Evolutionary conservation across 1,284 basidiomycete genomes (phyloP).

Genomic region (Farysia itapuensis): DNA sequence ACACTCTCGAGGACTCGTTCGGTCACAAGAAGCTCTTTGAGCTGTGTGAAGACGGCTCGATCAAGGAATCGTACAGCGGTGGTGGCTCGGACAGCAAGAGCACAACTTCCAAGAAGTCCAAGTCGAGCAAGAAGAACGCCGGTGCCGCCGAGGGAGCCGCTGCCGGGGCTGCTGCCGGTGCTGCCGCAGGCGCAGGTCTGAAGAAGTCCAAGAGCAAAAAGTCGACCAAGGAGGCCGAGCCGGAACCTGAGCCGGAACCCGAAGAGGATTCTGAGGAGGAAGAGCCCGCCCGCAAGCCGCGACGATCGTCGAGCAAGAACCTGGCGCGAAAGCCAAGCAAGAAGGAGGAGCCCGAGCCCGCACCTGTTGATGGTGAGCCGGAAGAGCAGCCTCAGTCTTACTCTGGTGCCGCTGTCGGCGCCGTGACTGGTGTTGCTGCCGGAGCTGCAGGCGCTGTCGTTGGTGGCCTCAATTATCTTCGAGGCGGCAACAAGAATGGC

Average conservation of each 20-base stretch:
- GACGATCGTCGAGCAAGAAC: constrained; percentile 17
- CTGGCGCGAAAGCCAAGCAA: constrained; percentile 26
- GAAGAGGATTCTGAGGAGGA: constrained; percentile 19
- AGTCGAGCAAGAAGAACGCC: constrained; percentile 27
- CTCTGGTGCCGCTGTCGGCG: constrained; percentile 34
- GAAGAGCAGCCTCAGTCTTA: constrained; percentile 32
- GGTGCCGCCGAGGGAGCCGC: constrained; percentile 19
- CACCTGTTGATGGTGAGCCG: constrained; percentile 1
- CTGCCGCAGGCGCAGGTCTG: constrained; percentile 10
- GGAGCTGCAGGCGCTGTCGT: constrained; percentile 38
- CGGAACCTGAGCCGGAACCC: constrained; percentile 24
- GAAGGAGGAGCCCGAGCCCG: constrained; percentile 8
- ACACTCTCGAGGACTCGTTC: constrained; percentile 55
- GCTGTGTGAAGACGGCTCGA: constrained; percentile 30
- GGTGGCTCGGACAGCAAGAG: constrained; percentile 3
- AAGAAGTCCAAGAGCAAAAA: constrained; percentile 35
- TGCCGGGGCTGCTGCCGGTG: constrained; percentile 21
- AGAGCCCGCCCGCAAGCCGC: constrained; percentile 13
- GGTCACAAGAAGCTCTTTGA: constrained; percentile 39
- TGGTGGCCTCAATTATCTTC: constrained; percentile 39
- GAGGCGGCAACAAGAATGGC: constrained; percentile 14
- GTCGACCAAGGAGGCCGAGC: constrained; percentile 5
- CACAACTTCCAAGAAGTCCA: constrained; percentile 16
- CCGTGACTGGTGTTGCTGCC: constrained; percentile 31
- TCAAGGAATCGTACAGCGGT: constrained; percentile 33